Percentiles rank a stretch among this genome's conserved stretches.
Conservation (phyloP, 768 basidiomycete species). For the Xanthoconium purpureum region DNA sequence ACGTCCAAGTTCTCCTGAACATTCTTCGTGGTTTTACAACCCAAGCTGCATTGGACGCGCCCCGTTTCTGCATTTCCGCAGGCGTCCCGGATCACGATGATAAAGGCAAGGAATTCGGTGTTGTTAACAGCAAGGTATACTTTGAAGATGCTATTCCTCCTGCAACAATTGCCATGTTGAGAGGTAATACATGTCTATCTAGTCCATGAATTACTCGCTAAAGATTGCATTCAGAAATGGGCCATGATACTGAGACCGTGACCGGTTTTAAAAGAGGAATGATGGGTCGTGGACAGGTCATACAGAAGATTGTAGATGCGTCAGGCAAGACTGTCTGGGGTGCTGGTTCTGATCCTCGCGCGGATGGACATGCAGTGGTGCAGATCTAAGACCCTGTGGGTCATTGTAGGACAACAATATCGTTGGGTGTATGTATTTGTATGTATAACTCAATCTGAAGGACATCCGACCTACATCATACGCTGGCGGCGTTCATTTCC, state of each 20-base stretch:
- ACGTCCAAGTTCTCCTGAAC: conserved; percentile 91
- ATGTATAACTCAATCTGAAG: neutral
- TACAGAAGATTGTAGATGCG: conserved; percentile 69
- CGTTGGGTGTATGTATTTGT: conserved; percentile 3
- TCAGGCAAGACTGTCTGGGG: conserved; percentile 86
- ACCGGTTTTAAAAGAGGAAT: conserved; percentile 58
- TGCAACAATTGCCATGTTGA: conserved; percentile 62
- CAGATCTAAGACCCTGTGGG: conserved; percentile 55
- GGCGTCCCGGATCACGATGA: conserved; percentile 63
- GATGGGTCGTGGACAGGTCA: conserved; percentile 87
- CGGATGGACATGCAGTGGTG: conserved; percentile 82
- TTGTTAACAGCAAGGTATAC: conserved; percentile 77
- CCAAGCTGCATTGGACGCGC: conserved; percentile 91
- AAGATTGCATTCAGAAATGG: conserved; percentile 60
- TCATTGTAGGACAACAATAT: neutral
- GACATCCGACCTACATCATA: conserved; percentile 49
- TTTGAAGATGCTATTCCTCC: conserved; percentile 79
- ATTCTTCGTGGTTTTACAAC: conserved; percentile 82
- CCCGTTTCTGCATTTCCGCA: conserved; percentile 93
- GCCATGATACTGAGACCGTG: conserved; percentile 72
- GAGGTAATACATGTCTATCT: conserved; percentile 43
- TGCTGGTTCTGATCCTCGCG: conserved; percentile 86
- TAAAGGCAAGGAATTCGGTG: conserved; percentile 49
- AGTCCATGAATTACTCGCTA: neutral
- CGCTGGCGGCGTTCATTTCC: conserved; percentile 59